Percentiles rank a stretch among this genome's conserved stretches.
These are phyloP conservation scores for Pholiota molesta DNA, from an alignment of 768 basidiomycete species.

Conservation along the genomic window DNA sequence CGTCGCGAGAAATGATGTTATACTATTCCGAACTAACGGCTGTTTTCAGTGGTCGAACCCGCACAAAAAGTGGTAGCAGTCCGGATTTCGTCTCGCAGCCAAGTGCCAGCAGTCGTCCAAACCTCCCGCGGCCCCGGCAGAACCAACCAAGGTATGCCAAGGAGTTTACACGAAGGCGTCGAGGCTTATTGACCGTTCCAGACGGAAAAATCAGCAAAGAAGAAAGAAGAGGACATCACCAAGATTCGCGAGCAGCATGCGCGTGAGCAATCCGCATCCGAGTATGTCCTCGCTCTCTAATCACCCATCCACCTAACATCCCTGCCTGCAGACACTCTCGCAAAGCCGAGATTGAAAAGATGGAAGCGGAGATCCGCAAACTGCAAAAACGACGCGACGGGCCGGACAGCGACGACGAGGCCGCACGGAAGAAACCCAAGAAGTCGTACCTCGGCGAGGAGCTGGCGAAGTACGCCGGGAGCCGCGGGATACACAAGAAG, in stretches of 20 bases:
- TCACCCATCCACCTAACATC: no score
- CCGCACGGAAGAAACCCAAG: conserved; percentile 54
- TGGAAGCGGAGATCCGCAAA: conserved; percentile 88
- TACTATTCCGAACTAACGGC: conserved; percentile 4
- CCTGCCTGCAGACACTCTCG: conserved; percentile 54
- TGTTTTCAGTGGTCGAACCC: conserved; percentile 39
- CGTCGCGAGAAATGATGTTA: conserved; percentile 31
- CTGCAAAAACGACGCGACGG: conserved; percentile 64
- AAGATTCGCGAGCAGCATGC: conserved; percentile 80
- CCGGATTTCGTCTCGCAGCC: conserved; percentile 42
- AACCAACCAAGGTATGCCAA: conserved; percentile 13
- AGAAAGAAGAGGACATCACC: conserved; percentile 53
- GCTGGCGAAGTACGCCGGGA: conserved; percentile 77
- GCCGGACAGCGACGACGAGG: conserved; percentile 66
- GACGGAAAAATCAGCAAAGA: conserved; percentile 39
- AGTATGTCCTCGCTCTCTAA: conserved; percentile 41
- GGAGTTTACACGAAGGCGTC: not conserved
- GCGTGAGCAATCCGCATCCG: conserved; percentile 63
- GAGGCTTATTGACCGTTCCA: conserved; percentile 7
- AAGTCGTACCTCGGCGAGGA: conserved; percentile 82
- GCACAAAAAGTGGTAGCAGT: conserved; percentile 31
- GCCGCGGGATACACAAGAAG: conserved; percentile 59
- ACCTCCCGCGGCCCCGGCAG: conserved; percentile 7
- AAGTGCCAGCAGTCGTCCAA: conserved; percentile 18
- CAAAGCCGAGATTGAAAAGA: conserved; percentile 77